phyloP scores from a whole-genome alignment of 495 filamentous ascomycete species.

The Letharia columbiana region DNA sequence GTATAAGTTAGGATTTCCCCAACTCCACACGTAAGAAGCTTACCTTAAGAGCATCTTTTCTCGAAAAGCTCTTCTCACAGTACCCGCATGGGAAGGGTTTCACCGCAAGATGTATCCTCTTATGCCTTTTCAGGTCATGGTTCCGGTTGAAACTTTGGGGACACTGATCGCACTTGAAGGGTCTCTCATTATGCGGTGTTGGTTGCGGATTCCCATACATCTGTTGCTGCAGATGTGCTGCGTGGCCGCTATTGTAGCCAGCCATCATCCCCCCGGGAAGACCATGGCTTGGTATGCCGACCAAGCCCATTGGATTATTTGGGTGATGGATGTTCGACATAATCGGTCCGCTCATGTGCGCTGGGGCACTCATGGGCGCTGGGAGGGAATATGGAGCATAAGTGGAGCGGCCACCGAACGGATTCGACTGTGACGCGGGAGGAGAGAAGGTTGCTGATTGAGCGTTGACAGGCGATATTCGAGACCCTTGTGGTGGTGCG shows the following conservation, averaged over 20 bases:
- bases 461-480: conserved; percentile 47
- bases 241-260: conserved; percentile 50
- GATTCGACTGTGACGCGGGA: conserved; percentile 34
- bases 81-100: conserved; percentile 89
- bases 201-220: conserved; percentile 46
- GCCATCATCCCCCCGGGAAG: conserved; percentile 33
- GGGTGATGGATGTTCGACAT: conserved; percentile 72
- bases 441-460: conserved; percentile 43
- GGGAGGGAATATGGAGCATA: conserved; percentile 50
- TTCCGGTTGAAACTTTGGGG: conserved; percentile 93
- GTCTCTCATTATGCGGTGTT: conserved; percentile 61
- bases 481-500: conserved; percentile 40
- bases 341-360: conserved; percentile 47
- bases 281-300: conserved; percentile 49
- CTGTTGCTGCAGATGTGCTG: conserved; percentile 42
- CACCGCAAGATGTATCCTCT: conserved; percentile 86
- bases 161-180: conserved; percentile 91
- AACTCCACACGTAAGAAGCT: conserved; percentile 22
- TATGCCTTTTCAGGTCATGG: conserved; percentile 93
- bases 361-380: conserved; percentile 37
- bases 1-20: conserved; percentile 23
- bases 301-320: conserved; percentile 55
- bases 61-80: conserved; percentile 94
- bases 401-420: conserved; percentile 36
- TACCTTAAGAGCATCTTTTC: conserved; percentile 97